phyloP scores from a whole-genome alignment of 2,329 filamentous ascomycete species.

The Sporothrix euskadiensis region DNA sequence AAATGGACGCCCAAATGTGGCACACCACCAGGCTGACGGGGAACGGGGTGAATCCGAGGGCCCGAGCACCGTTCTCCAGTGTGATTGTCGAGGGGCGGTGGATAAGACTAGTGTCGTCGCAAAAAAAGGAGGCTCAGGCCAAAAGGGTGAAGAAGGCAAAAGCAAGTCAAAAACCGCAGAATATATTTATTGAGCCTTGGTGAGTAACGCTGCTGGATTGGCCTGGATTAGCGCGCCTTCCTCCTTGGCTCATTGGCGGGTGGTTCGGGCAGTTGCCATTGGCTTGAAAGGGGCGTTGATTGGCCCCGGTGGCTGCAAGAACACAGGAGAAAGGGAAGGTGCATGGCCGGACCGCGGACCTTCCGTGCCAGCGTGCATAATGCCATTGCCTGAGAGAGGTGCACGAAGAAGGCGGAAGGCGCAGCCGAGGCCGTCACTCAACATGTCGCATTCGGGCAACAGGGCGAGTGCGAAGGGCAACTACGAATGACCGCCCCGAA shows the following conservation, averaged over 20 bases:
- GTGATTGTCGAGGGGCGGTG: slow-evolving; percentile 4
- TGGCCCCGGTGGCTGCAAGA: background rate
- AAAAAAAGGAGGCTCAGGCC: background rate
- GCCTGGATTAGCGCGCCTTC: background rate
- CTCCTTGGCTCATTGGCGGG: background rate
- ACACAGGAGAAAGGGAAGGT: background rate
- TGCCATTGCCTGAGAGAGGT: background rate
- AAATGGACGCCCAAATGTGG: background rate
- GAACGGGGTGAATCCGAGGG: slow-evolving; percentile 26
- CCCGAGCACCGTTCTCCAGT: slow-evolving; percentile 11
- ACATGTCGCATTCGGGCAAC: background rate
- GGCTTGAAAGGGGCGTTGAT: background rate
- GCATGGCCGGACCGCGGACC: background rate
- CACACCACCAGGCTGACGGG: slow-evolving; percentile 16
- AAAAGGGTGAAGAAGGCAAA: background rate
- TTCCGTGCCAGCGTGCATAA: slow-evolving; percentile 7
- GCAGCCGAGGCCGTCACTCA: background rate
- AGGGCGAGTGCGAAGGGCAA: background rate
- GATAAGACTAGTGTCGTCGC: slow-evolving; percentile 14
- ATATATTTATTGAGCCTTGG: background rate
- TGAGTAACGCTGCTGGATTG: background rate
- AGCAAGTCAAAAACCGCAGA: background rate
- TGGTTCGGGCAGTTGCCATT: background rate
- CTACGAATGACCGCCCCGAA: background rate
- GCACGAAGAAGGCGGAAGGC: background rate